Evolutionary conservation across 805 yeast species (phyloP).

Genomic region (Candida railenensis): DNA sequence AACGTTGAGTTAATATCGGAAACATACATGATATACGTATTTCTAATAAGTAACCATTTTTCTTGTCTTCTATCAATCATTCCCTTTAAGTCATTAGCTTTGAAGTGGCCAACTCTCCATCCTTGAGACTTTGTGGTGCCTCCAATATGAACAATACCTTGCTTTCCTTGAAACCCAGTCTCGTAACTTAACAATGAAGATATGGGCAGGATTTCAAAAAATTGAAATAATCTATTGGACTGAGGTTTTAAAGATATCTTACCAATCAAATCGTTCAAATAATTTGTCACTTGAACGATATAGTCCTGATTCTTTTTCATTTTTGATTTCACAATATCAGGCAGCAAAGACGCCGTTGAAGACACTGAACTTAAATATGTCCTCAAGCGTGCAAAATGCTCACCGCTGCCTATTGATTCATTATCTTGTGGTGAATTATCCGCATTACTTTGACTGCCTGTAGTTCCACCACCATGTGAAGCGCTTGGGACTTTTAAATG

Average conservation of each 20-base stretch:
- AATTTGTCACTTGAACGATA: constrained; percentile 55
- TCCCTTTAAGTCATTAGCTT: constrained; percentile 71
- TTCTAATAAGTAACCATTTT: constrained; percentile 89
- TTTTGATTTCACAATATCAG: constrained; percentile 28
- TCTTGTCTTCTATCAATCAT: constrained; percentile 89
- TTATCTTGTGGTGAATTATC: constrained; percentile 15
- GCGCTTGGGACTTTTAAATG: background rate
- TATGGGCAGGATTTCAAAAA: constrained; percentile 86
- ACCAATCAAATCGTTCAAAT: constrained; percentile 60
- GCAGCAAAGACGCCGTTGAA: constrained; percentile 22
- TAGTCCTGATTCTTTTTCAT: constrained; percentile 35
- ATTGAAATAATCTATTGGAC: constrained; percentile 78
- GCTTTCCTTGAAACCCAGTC: constrained; percentile 79
- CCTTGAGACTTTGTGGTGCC: constrained; percentile 88
- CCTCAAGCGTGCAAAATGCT: constrained; percentile 17
- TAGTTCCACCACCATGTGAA: background rate
- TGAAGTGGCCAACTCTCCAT: constrained; percentile 92
- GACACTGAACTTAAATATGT: constrained; percentile 28
- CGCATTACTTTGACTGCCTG: background rate
- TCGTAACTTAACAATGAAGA: constrained; percentile 83
- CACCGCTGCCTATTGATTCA: constrained; percentile 13
- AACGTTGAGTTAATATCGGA: constrained; percentile 83
- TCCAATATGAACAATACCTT: constrained; percentile 78
- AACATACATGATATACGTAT: constrained; percentile 81
- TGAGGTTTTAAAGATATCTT: constrained; percentile 72